phyloP scores from a whole-genome alignment of 139 green algal species.

The Chlorella sp. region DNA sequence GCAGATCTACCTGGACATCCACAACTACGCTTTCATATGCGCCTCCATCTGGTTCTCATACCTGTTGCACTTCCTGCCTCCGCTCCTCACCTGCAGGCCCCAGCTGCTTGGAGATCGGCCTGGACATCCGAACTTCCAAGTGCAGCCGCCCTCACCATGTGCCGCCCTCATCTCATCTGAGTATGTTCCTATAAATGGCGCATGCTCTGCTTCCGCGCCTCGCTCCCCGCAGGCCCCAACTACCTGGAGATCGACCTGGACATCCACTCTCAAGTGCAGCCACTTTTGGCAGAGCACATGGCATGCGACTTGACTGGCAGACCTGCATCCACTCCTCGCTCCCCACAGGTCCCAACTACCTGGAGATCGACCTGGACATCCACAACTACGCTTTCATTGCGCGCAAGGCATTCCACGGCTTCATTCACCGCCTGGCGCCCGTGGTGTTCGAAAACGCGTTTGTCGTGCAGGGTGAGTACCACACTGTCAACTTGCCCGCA shows the following conservation, averaged over 20 bases:
- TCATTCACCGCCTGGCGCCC: conserved; percentile 46
- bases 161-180: no score
- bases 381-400: conserved; percentile 89
- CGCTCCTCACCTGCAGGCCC: no score
- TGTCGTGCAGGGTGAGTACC: conserved; percentile 66
- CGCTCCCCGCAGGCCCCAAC: conserved; percentile 28
- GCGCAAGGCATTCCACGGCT: conserved; percentile 60
- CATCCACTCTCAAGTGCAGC: no score
- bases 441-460: conserved; percentile 87
- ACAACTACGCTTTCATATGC: conserved; percentile 1
- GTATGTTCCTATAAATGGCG: neutral
- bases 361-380: conserved; percentile 89
- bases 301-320: no score
- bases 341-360: conserved; percentile 55
- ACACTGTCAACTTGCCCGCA: neutral
- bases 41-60: no score
- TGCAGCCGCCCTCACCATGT: no score
- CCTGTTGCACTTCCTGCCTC: no score
- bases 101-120: conserved; percentile 81
- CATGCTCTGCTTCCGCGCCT: no score
- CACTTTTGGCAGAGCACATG: no score
- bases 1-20: conserved; percentile 87
- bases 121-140: conserved; percentile 93
- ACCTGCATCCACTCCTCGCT: neutral
- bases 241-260: conserved; percentile 90